Base-by-base conservation (phyloP, 23 red algal species). In the Gracilaria gracilis region DNA sequence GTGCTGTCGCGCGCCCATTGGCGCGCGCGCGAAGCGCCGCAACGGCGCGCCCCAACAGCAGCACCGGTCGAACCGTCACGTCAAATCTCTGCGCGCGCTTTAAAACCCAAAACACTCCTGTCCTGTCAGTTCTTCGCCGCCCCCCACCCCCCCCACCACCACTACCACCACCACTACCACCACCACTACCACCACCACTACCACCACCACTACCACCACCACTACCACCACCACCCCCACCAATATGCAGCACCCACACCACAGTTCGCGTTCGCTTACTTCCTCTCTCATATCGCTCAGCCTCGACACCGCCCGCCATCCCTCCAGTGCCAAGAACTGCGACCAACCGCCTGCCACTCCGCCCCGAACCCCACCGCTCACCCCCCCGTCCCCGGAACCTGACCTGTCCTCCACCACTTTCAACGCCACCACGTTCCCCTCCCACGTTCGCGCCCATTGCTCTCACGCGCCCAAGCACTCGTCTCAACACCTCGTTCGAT, bases 401-500 rank as follows among this genome's bases (percentile, higher is more conserved):
- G 33, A 73, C 3, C 2, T 21, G 5, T 40, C 35, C 38, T 44
- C 33, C 35, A 73, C 6, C 34, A 39, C 67, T 5, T 40, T 73
- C 0, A 35, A 37, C 2, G 7, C 85, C 27, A 87, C 91, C 5
- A 67, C 76, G 13, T 93, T 96, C 55, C 83, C 94, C 51, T 96
- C 94, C 25, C 94, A 96, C 34, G 88, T 96, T 42, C 94, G 94
- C 46, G 69, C 72, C 23, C 57, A 88, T 25, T 92, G 61, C 57
- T 72, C 42, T n/a, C 91, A 70, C 57, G 42, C 50, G 40, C 67
- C 81, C 23, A 80, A 67, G 11, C 87, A 96, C 28, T 75, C 49
- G 4, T 88, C 94, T 37, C 87, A 69, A 37, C 91, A 95, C 61
- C 75, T 98, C n/a, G 91, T 98, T 33, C 92, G 96, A 36, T 61